phyloP scores from a whole-genome alignment of 2,329 filamentous ascomycete species.

The Colletotrichum abscissum region DNA sequence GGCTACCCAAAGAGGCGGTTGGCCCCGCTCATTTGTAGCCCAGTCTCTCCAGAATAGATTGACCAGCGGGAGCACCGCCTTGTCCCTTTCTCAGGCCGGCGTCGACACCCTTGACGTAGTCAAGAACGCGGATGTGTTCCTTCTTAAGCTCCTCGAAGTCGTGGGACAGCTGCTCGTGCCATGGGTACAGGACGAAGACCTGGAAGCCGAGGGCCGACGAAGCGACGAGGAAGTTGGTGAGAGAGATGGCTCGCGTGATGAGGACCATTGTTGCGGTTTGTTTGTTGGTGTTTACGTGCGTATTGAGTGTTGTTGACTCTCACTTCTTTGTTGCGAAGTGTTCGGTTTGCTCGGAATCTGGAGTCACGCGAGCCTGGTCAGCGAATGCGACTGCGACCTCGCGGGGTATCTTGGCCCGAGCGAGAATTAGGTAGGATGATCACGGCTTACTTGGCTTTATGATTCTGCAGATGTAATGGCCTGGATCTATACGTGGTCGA shows the following conservation, averaged over 20 bases:
- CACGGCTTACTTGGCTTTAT: slow-evolving; percentile 1
- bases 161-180: slow-evolving; percentile 74
- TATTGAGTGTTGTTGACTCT: background rate
- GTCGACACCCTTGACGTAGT: slow-evolving; percentile 43
- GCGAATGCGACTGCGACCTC: background rate
- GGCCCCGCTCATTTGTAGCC: slow-evolving; percentile 34
- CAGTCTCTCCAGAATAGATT: slow-evolving; percentile 34
- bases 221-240: slow-evolving; percentile 75
- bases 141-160: slow-evolving; percentile 69
- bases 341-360: background rate
- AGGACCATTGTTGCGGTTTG: slow-evolving; percentile 40
- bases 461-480: background rate
- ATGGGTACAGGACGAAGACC: slow-evolving; percentile 77
- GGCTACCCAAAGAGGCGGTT: background rate
- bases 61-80: slow-evolving; percentile 32
- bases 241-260: slow-evolving; percentile 60
- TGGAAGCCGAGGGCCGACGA: slow-evolving; percentile 74
- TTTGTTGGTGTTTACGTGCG: background rate
- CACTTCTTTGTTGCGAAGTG: background rate
- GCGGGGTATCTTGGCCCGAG: slow-evolving; percentile 27
- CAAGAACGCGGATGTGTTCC: slow-evolving; percentile 62
- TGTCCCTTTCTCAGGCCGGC: slow-evolving; percentile 30
- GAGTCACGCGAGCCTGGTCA: slow-evolving; percentile 4
- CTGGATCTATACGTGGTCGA: background rate
- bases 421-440: background rate